Conservation (phyloP, 306 rosid species). For the Carpinus viminea region DNA sequence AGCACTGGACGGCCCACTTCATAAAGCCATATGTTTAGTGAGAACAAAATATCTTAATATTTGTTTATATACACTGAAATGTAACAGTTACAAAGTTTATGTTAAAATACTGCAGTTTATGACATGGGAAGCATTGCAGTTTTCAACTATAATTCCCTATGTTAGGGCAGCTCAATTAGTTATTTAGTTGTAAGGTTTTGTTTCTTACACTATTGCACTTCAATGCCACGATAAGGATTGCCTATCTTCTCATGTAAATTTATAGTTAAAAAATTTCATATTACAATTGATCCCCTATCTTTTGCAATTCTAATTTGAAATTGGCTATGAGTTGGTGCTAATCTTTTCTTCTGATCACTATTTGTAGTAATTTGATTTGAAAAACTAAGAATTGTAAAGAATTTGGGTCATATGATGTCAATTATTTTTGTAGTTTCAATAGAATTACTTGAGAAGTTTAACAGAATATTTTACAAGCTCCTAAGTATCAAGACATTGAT, state of each 20-base stretch:
- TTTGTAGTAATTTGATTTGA: neutral
- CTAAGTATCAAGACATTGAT: neutral
- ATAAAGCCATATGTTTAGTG: neutral
- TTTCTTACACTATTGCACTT: neutral
- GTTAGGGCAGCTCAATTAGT: neutral
- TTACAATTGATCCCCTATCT: neutral
- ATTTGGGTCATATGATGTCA: neutral
- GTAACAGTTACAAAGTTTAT: neutral
- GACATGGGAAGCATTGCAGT: neutral
- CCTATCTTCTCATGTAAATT: neutral
- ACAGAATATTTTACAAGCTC: neutral
- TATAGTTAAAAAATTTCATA: neutral
- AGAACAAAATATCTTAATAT: neutral
- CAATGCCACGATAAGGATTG: neutral
- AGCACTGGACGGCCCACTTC: neutral
- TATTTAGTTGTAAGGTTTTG: neutral
- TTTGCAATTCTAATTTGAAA: neutral
- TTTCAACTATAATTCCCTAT: neutral
- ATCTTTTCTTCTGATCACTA: neutral
- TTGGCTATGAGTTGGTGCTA: neutral
- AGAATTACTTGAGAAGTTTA: constrained; percentile 9
- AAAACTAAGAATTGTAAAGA: neutral
- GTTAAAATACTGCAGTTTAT: neutral
- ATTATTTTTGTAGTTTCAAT: neutral
- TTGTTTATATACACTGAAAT: neutral